These are phyloP conservation scores for Alternaria solani DNA, from an alignment of 2,329 filamentous ascomycete species.

Conservation along the genomic window DNA sequence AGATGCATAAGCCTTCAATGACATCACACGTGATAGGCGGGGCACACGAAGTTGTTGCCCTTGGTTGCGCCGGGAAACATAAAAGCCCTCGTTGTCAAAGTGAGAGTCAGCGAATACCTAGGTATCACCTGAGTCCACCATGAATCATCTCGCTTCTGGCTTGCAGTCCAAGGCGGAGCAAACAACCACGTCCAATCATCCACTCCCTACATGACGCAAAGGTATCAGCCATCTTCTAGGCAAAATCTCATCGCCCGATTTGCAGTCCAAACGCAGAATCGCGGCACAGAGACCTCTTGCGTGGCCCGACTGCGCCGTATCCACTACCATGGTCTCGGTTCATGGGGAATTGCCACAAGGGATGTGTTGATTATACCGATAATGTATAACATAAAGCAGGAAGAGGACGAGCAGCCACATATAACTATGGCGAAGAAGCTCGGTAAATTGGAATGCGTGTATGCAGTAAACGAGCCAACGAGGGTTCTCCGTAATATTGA, in stretches of 20 bases:
- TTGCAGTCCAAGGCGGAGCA: not conserved
- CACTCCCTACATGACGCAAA: not conserved
- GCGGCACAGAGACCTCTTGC: conserved; percentile 2
- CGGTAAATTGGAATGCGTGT: not conserved
- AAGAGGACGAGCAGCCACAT: not conserved
- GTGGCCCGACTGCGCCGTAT: conserved; percentile 1
- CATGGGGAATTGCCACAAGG: not conserved
- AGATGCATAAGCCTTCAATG: not conserved
- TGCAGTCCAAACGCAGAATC: not conserved
- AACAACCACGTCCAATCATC: not conserved
- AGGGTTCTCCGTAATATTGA: not conserved
- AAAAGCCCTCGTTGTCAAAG: too few species aligned
- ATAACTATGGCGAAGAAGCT: not conserved
- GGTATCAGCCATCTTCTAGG: not conserved
- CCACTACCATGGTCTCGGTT: not conserved
- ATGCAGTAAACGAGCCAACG: not conserved
- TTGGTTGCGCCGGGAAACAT: not conserved
- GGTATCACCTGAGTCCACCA: too few species aligned
- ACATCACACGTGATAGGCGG: not conserved
- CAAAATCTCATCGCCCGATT: not conserved
- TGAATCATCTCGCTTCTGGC: too few species aligned
- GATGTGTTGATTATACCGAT: not conserved
- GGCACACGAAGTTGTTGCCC: not conserved
- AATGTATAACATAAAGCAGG: not conserved
- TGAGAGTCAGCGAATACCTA: too few species aligned